Evolutionary conservation across 495 filamentous ascomycete species (phyloP).

Genomic region (Hapsidospora chrysogenum): DNA sequence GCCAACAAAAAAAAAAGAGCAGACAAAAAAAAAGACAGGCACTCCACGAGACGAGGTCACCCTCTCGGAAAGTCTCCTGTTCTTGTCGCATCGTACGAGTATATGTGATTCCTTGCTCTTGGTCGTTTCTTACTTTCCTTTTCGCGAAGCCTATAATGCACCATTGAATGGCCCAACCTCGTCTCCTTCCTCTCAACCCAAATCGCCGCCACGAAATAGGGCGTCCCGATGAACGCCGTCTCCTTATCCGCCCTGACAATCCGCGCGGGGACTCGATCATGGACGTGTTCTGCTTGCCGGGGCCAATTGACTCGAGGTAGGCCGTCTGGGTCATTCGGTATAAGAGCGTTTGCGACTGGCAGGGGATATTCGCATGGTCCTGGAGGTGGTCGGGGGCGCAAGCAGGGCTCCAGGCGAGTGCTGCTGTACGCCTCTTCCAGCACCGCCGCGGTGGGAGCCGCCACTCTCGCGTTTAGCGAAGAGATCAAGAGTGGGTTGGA

Average conservation of each 20-base stretch:
- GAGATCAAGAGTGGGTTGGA: constrained; percentile 55
- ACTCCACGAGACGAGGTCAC: no score
- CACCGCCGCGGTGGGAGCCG: constrained; percentile 29
- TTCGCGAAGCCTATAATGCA: constrained; percentile 1
- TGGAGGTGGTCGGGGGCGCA: neutral
- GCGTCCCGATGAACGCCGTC: constrained; percentile 14
- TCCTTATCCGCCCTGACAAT: constrained; percentile 12
- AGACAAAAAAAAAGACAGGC: no score
- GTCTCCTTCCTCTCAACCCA: no score
- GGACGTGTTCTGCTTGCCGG: constrained; percentile 3
- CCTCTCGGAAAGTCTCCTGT: no score
- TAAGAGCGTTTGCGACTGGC: constrained; percentile 1
- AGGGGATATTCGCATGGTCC: neutral
- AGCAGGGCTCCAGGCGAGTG: constrained; percentile 4
- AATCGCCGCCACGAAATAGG: no score
- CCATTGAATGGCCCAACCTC: neutral
- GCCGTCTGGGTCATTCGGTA: neutral
- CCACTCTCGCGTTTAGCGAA: constrained; percentile 49
- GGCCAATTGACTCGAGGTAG: constrained; percentile 1
- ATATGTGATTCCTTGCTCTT: neutral
- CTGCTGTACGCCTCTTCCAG: constrained; percentile 18
- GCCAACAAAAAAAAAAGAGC: no score
- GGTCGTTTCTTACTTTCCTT: neutral
- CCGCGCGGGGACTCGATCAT: constrained; percentile 12
- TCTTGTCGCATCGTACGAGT: no score